Evolutionary conservation across 495 filamentous ascomycete species (phyloP).

Genomic region (Neurospora sp.): DNA sequence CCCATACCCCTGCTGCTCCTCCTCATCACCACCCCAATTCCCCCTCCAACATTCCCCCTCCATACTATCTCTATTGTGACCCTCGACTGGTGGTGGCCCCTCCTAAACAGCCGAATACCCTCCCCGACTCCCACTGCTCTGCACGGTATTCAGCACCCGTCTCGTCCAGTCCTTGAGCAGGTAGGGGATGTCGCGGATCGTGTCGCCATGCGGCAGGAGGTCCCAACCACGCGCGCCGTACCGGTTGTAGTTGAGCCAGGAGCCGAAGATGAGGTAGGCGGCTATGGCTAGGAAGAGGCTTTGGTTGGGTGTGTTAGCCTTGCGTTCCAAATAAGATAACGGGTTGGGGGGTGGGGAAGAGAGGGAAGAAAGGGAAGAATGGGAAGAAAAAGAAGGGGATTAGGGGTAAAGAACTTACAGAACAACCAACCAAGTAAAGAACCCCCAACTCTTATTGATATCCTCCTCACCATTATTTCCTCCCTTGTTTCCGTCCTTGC

Average conservation of each 20-base stretch:
- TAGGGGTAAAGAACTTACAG: slow-evolving; percentile 56
- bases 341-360: not conserved
- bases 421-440: slow-evolving; percentile 95
- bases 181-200: slow-evolving; percentile 85
- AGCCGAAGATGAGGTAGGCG: slow-evolving; percentile 93
- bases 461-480: slow-evolving; percentile 11
- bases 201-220: slow-evolving; percentile 84
- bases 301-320: slow-evolving; percentile 1
- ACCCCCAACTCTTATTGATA: slow-evolving; percentile 58
- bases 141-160: slow-evolving; percentile 68
- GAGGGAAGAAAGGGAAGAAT: not conserved
- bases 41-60: not conserved
- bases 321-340: slow-evolving; percentile 2
- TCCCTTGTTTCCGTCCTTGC: not conserved
- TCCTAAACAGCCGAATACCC: slow-evolving; percentile 86
- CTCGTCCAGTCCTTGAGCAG: slow-evolving; percentile 79
- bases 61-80: not conserved
- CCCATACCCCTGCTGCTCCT: slow-evolving; percentile 14
- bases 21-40: slow-evolving; percentile 3
- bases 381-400: not conserved
- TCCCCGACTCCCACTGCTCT: slow-evolving; percentile 68
- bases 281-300: slow-evolving; percentile 79
- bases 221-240: slow-evolving; percentile 95
- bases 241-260: slow-evolving; percentile 98
- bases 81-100: not conserved